Conservation (phyloP, 176 grass and related monocot species). For the Dendrocalamus sinicus region DNA sequence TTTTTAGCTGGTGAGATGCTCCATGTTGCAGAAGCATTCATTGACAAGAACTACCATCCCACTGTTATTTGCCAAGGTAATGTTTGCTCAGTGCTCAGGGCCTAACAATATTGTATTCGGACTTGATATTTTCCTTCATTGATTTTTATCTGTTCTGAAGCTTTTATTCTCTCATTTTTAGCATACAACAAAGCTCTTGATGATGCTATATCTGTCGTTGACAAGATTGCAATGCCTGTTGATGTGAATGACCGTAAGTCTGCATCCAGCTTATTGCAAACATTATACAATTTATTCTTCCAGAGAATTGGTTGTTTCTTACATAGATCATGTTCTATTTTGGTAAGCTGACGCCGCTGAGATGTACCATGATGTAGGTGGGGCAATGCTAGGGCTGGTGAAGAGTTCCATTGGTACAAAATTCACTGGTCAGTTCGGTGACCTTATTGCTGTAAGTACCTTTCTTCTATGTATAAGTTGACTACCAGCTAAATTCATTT, state of each 20-base stretch:
- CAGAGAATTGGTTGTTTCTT: neutral
- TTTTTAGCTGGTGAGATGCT: conserved; percentile 98
- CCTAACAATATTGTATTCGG: neutral
- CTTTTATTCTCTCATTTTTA: conserved; percentile 28
- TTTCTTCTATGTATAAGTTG: conserved; percentile 11
- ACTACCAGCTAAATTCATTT: neutral
- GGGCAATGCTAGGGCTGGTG: conserved; percentile 69
- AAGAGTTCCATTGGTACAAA: conserved; percentile 98
- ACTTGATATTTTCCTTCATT: neutral
- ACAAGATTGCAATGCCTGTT: conserved; percentile 91
- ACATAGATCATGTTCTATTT: neutral
- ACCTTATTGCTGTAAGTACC: conserved; percentile 89
- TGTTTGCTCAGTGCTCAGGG: neutral
- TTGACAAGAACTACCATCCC: conserved; percentile 93
- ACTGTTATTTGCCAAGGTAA: conserved; percentile 96
- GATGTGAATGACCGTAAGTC: conserved; percentile 97
- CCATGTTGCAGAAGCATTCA: conserved; percentile 88
- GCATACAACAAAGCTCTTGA: conserved; percentile 90
- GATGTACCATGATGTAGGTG: conserved; percentile 49
- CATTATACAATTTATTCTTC: neutral
- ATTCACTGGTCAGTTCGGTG: conserved; percentile 97
- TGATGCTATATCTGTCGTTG: conserved; percentile 71
- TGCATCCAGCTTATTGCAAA: conserved; percentile 38
- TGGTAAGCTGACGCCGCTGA: conserved; percentile 16
- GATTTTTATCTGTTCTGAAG: conserved; percentile 29